These are phyloP conservation scores for Dalechampia spathulata DNA, from an alignment of 441 rosid species.

Conservation along the genomic window DNA sequence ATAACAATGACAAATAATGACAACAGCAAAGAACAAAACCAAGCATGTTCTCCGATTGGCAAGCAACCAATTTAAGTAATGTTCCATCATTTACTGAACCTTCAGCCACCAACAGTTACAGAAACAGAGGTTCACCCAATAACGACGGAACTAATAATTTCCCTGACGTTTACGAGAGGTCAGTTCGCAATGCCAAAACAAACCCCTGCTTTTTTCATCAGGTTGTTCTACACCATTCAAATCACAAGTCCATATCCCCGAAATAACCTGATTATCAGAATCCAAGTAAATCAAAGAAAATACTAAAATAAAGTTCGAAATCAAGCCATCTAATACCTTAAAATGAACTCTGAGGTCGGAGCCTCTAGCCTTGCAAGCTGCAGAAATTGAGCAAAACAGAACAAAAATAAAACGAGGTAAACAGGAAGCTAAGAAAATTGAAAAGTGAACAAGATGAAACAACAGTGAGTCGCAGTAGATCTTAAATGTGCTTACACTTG, in stretches of 20 bases:
- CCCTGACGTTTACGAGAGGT: constrained; percentile 65
- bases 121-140: constrained; percentile 46
- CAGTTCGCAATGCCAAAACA: constrained; percentile 36
- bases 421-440: too few species aligned
- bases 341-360: constrained; percentile 68
- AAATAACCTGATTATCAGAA: too few species aligned
- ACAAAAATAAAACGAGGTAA: background rate
- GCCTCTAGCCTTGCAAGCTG: constrained; percentile 77
- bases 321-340: constrained; percentile 38
- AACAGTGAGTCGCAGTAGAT: too few species aligned
- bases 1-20: too few species aligned
- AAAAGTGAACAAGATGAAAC: too few species aligned
- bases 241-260: constrained; percentile 8
- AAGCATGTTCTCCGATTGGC: too few species aligned
- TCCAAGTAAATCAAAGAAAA: background rate
- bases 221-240: constrained; percentile 13
- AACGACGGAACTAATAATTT: constrained; percentile 35
- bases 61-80: background rate
- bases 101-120: constrained; percentile 9
- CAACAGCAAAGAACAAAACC: too few species aligned
- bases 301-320: too few species aligned
- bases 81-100: constrained; percentile 26
- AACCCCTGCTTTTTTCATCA: constrained; percentile 64
- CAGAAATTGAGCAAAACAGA: background rate
- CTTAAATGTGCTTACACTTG: constrained; percentile 61